A percentile compares a stretch with the other conserved stretches of the same genome.
phyloP scores from a whole-genome alignment of 2,329 filamentous ascomycete species.

The Ophiostoma sp. region DNA sequence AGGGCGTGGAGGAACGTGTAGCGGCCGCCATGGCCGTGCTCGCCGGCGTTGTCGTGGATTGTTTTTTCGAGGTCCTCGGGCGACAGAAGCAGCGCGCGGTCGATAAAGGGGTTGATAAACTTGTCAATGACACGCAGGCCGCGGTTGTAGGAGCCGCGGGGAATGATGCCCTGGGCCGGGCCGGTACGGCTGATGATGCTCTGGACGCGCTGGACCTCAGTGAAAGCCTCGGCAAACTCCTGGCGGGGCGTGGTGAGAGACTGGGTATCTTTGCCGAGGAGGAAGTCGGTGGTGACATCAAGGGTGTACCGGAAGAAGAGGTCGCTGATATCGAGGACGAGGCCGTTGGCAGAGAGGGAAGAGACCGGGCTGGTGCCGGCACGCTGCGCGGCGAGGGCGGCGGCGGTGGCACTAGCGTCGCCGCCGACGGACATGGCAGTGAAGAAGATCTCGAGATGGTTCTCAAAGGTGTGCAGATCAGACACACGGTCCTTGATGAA shows the following conservation, averaged over 20 bases:
- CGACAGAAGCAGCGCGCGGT: constrained; percentile 62
- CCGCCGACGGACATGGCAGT: constrained; percentile 57
- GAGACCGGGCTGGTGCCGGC: constrained; percentile 52
- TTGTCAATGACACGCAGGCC: constrained; percentile 64
- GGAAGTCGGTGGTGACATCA: constrained; percentile 79
- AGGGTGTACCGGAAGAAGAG: constrained; percentile 81
- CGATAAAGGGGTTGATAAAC: constrained; percentile 74
- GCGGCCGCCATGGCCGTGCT: constrained; percentile 7
- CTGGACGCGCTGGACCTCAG: constrained; percentile 70
- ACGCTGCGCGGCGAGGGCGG: constrained; percentile 50
- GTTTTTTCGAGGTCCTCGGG: constrained; percentile 68
- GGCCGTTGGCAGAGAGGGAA: constrained; percentile 54
- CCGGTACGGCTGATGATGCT: constrained; percentile 60
- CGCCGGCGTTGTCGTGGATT: constrained; percentile 56
- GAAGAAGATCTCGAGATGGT: constrained; percentile 69
- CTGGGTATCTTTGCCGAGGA: constrained; percentile 70
- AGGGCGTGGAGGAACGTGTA: constrained; percentile 87
- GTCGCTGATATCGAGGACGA: constrained; percentile 63
- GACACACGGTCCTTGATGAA: constrained; percentile 81
- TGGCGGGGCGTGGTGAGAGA: constrained; percentile 54
- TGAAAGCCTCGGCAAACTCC: constrained; percentile 75
- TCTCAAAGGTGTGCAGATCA: constrained; percentile 75
- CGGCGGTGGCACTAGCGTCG: constrained; percentile 53
- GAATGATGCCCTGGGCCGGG: constrained; percentile 57
- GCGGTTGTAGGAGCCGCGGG: constrained; percentile 57